Conservation (phyloP, 2,329 filamentous ascomycete genomes). For the Diplodia corticola region DNA sequence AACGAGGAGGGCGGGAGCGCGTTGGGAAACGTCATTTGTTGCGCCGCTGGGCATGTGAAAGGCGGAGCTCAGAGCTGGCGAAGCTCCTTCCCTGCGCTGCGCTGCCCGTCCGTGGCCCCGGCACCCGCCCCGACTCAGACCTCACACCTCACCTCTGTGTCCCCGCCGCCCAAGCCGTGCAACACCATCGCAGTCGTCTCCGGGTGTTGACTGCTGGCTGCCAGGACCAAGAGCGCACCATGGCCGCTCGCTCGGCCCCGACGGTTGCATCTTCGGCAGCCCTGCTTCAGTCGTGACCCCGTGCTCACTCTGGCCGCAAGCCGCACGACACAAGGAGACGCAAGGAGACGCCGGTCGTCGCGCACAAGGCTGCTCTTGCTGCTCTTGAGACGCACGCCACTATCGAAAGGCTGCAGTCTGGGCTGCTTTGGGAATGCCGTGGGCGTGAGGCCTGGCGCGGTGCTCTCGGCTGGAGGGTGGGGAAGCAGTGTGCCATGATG, state of each 20-base stretch:
- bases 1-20: background rate
- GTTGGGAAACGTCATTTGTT: slow-evolving; percentile 18
- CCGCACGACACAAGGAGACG: slow-evolving; percentile 8
- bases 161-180: background rate
- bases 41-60: background rate
- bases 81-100: background rate
- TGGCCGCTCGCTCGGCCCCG: background rate
- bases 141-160: background rate
- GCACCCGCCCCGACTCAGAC: background rate
- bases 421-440: slow-evolving; percentile 8
- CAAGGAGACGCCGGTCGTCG: background rate
- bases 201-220: background rate
- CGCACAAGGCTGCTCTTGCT: background rate
- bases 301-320: background rate
- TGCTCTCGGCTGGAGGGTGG: background rate
- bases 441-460: background rate
- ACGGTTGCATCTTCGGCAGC: background rate
- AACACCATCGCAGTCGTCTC: background rate
- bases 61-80: too few relatives aligned
- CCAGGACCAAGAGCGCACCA: background rate
- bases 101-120: background rate
- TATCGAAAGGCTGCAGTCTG: background rate
- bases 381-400: background rate
- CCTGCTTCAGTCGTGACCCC: background rate
- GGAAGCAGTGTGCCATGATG: background rate